Percentiles rank a stretch among this genome's conserved stretches.
These are phyloP conservation scores for Sanguinoderma infundibulare DNA, from an alignment of 1,284 basidiomycete species.

Conservation along the genomic window DNA sequence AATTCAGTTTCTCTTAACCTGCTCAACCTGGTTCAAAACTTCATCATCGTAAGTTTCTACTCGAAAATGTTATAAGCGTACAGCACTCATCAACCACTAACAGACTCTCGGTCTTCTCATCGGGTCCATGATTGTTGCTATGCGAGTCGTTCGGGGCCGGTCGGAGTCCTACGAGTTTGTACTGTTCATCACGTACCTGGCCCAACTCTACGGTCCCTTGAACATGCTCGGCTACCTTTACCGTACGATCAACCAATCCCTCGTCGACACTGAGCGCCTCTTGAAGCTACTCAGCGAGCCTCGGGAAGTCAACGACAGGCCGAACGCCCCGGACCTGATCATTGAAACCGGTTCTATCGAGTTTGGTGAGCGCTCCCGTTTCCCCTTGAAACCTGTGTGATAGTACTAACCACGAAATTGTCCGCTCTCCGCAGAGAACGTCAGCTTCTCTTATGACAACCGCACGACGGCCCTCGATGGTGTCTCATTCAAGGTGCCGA, in stretches of 20 bases:
- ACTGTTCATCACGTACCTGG: slow-evolving; percentile 80
- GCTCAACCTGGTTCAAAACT: slow-evolving; percentile 78
- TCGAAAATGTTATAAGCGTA: background rate
- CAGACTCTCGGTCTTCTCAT: slow-evolving; percentile 77
- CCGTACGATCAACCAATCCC: slow-evolving; percentile 71
- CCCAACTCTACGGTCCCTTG: slow-evolving; percentile 76
- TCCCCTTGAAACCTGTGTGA: background rate
- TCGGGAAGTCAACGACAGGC: slow-evolving; percentile 82
- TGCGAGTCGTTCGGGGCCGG: slow-evolving; percentile 58
- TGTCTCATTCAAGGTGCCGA: slow-evolving; percentile 85
- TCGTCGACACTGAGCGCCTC: slow-evolving; percentile 83
- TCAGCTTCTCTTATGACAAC: slow-evolving; percentile 84
- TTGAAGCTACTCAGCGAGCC: slow-evolving; percentile 78
- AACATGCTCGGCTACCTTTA: slow-evolving; percentile 79
- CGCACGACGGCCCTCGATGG: slow-evolving; percentile 73
- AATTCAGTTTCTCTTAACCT: slow-evolving; percentile 68
- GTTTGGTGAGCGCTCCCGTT: slow-evolving; percentile 62
- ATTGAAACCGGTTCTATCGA: slow-evolving; percentile 82
- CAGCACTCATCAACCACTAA: slow-evolving; percentile 6
- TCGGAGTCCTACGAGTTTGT: slow-evolving; percentile 66
- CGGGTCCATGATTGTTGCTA: slow-evolving; percentile 78
- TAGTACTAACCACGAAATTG: slow-evolving; percentile 4
- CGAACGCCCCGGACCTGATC: slow-evolving; percentile 73
- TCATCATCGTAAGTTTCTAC: slow-evolving; percentile 64
- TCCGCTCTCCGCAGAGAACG: slow-evolving; percentile 58